phyloP scores from a whole-genome alignment of 2,329 filamentous ascomycete species.

The Penicillium sp. region DNA sequence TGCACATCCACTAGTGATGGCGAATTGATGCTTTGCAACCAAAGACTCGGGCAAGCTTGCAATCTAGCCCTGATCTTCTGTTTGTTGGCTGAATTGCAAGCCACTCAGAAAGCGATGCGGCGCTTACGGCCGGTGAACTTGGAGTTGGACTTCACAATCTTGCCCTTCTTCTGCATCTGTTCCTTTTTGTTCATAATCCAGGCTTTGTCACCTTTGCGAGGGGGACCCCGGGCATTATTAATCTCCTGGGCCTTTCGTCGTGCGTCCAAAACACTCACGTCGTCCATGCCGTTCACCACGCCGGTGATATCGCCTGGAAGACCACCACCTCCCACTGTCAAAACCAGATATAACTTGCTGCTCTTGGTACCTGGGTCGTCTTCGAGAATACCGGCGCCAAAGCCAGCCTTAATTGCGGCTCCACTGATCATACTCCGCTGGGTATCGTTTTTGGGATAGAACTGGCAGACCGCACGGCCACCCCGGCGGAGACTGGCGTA shows the following conservation, averaged over 20 bases:
- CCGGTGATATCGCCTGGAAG: constrained; percentile 76
- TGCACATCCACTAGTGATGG: not conserved
- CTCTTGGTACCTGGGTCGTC: constrained; percentile 97
- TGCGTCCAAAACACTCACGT: constrained; percentile 76
- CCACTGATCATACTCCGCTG: constrained; percentile 90
- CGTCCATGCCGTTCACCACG: constrained; percentile 85
- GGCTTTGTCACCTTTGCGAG: constrained; percentile 52
- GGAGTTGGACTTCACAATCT: constrained; percentile 85
- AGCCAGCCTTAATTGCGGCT: constrained; percentile 89
- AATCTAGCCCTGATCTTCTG: not conserved
- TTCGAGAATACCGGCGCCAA: constrained; percentile 90
- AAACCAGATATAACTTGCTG: constrained; percentile 90
- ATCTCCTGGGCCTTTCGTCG: constrained; percentile 52
- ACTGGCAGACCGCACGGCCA: constrained; percentile 90
- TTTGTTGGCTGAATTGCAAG: not conserved
- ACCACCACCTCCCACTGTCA: constrained; percentile 80
- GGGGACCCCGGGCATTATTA: constrained; percentile 47
- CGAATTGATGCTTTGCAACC: not conserved
- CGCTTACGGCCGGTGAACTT: constrained; percentile 94
- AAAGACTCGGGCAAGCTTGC: not conserved
- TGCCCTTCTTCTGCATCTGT: constrained; percentile 92
- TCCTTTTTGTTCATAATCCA: constrained; percentile 68
- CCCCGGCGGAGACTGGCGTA: constrained; percentile 83
- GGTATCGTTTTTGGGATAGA: constrained; percentile 93
- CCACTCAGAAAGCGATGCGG: constrained; percentile 68